Percentiles rank a stretch among this genome's conserved stretches.
Evolutionary conservation across 75 land plant genomes (phyloP).

Genomic region (Azolla pinnata): DNA sequence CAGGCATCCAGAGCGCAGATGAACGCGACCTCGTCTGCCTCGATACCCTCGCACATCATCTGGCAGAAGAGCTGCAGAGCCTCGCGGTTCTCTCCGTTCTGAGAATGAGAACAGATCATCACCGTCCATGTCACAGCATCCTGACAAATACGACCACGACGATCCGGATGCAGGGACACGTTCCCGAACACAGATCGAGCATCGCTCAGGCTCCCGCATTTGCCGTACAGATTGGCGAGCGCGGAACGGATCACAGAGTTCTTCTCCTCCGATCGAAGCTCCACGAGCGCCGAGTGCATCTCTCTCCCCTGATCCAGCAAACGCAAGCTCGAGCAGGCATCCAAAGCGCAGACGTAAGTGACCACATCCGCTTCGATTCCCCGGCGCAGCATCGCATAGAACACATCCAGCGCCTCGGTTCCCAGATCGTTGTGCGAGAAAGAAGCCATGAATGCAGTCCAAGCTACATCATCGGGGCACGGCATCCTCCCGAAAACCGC

Average conservation of each 20-base stretch:
- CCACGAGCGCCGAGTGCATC: conserved; percentile 22
- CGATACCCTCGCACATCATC: conserved; percentile 18
- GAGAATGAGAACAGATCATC: conserved; percentile 26
- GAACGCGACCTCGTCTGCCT: conserved; percentile 23
- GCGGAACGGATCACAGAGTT: not conserved
- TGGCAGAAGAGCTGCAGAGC: conserved; percentile 14
- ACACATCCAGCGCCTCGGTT: conserved; percentile 33
- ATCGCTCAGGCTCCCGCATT: not conserved
- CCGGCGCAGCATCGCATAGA: conserved; percentile 23
- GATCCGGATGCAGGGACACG: not conserved
- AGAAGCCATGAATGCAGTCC: conserved; percentile 41
- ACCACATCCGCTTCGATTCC: conserved; percentile 22
- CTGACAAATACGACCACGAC: too few relatives aligned
- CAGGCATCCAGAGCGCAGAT: conserved; percentile 37
- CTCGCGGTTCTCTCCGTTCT: conserved; percentile 19
- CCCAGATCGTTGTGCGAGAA: conserved; percentile 31
- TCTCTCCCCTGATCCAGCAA: conserved; percentile 25
- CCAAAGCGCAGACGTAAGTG: conserved; percentile 32
- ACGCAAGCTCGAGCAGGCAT: conserved; percentile 27
- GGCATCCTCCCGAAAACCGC: not conserved
- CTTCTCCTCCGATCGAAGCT: not conserved
- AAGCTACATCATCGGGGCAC: conserved; percentile 16
- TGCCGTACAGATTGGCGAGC: conserved; percentile 1
- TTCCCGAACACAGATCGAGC: not conserved
- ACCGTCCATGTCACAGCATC: conserved; percentile 52